A percentile compares a stretch with the other conserved stretches of the same genome.
Evolutionary conservation across 2,329 filamentous ascomycete species (phyloP).

Genomic region (Fusarium oligoseptatum): DNA sequence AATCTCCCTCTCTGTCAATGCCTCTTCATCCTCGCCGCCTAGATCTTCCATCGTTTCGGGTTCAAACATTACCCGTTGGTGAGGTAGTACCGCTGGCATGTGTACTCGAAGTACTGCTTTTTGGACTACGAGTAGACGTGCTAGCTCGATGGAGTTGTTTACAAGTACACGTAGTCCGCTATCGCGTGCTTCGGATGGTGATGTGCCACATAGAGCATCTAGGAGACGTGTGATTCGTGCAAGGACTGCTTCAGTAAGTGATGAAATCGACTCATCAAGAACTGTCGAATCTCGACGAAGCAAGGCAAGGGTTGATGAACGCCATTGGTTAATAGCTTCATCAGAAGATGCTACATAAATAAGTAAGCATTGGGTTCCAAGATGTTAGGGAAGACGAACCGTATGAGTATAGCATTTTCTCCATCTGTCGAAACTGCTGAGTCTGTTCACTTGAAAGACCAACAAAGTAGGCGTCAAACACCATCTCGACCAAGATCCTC

Average conservation of each 20-base stretch:
- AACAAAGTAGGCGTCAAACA: conserved; percentile 75
- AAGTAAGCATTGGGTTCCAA: conserved; percentile 1
- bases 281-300: conserved; percentile 66
- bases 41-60: conserved; percentile 74
- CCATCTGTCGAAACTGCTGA: conserved; percentile 62
- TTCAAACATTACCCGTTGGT: conserved; percentile 70
- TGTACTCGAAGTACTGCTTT: conserved; percentile 69
- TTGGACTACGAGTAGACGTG: conserved; percentile 69
- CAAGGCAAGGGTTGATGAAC: conserved; percentile 72
- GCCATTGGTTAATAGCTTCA: conserved; percentile 74
- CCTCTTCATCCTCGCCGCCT: conserved; percentile 71
- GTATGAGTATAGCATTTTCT: conserved; percentile 51
- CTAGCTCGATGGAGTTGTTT: conserved; percentile 66
- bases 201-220: conserved; percentile 60
- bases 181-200: conserved; percentile 60
- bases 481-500: conserved; percentile 68
- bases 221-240: conserved; percentile 63
- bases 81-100: conserved; percentile 67
- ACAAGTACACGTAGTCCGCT: conserved; percentile 67
- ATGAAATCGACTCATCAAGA: conserved; percentile 61
- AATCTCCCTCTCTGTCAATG: conserved; percentile 65
- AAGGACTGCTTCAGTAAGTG: conserved; percentile 59
- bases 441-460: conserved; percentile 70
- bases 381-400: conserved; percentile 33
- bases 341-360: conserved; percentile 55